These are phyloP conservation scores for Exophiala viscosa DNA, from an alignment of 2,329 filamentous ascomycete genomes.

Conservation along the genomic window DNA sequence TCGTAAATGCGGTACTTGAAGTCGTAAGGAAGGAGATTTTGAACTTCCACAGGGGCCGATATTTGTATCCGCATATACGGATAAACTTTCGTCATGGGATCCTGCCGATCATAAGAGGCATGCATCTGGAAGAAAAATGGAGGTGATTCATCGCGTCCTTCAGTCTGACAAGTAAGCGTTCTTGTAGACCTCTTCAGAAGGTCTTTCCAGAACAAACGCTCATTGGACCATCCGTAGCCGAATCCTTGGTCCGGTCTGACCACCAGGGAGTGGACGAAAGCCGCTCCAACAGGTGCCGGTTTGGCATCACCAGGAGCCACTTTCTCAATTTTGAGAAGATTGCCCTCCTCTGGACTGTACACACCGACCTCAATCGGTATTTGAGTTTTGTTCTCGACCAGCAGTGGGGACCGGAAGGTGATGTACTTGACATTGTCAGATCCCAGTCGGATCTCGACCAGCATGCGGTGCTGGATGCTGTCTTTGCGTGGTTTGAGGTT, in stretches of 20 bases:
- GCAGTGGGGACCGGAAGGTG: conserved; percentile 83
- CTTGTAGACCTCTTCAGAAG: conserved; percentile 77
- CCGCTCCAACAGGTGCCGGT: conserved; percentile 87
- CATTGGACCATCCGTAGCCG: conserved; percentile 90
- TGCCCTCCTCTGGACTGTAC: conserved; percentile 79
- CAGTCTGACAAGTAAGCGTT: conserved; percentile 83
- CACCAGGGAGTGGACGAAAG: conserved; percentile 81
- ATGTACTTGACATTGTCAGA: conserved; percentile 97
- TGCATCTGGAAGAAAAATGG: conserved; percentile 98
- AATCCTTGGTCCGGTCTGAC: conserved; percentile 93
- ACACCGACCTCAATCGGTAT: conserved; percentile 93
- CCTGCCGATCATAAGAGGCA: conserved; percentile 75
- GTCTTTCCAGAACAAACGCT: conserved; percentile 89
- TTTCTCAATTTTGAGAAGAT: conserved; percentile 96
- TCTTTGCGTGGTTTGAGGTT: conserved; percentile 83
- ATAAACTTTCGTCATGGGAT: conserved; percentile 78
- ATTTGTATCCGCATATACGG: conserved; percentile 92
- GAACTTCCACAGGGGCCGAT: conserved; percentile 86
- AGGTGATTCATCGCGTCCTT: conserved; percentile 69
- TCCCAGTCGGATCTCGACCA: conserved; percentile 89
- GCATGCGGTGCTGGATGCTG: conserved; percentile 77
- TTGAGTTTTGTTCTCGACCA: conserved; percentile 94
- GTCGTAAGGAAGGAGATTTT: conserved; percentile 92
- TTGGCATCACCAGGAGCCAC: conserved; percentile 86
- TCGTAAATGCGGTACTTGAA: conserved; percentile 99